Evolutionary conservation across 192 early-diverging fungal genomes (phyloP).

Genomic region (Geranomyces variabilis): DNA sequence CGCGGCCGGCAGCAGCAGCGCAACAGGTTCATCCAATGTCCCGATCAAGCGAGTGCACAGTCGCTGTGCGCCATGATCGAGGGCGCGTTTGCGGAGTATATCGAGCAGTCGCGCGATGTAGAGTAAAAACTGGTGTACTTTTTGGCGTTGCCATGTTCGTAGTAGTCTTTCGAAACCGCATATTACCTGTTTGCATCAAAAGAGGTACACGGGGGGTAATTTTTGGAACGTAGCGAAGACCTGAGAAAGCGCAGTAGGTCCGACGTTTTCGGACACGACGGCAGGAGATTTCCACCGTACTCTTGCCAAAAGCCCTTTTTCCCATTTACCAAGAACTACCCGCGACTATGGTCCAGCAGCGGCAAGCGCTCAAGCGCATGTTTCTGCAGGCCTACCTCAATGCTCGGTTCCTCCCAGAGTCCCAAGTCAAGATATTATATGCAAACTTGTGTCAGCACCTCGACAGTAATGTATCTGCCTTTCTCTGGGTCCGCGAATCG

Average conservation of each 20-base stretch:
- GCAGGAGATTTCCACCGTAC: no score
- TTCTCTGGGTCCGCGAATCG: no score
- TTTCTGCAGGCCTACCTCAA: neutral
- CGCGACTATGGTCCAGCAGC: no score
- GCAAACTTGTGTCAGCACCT: neutral
- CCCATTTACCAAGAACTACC: no score
- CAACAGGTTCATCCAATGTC: conserved; percentile 46
- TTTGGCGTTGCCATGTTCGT: no score
- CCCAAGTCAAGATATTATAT: neutral
- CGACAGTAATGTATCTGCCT: neutral
- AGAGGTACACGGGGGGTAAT: no score
- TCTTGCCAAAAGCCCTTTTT: no score
- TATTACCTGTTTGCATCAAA: no score
- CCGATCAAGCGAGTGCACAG: conserved; percentile 46
- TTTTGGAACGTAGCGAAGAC: no score
- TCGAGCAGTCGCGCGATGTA: conserved; percentile 9
- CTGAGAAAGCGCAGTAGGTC: no score
- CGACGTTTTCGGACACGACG: no score
- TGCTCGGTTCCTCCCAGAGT: neutral
- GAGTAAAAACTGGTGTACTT: conserved; percentile 23
- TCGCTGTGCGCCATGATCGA: conserved; percentile 35
- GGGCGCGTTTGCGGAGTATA: conserved; percentile 29
- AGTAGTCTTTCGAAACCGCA: no score
- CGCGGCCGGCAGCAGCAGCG: conserved; percentile 36
- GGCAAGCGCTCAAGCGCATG: neutral